Conservation (phyloP, 1,284 basidiomycete genomes). For the Athelia psychrophila region DNA sequence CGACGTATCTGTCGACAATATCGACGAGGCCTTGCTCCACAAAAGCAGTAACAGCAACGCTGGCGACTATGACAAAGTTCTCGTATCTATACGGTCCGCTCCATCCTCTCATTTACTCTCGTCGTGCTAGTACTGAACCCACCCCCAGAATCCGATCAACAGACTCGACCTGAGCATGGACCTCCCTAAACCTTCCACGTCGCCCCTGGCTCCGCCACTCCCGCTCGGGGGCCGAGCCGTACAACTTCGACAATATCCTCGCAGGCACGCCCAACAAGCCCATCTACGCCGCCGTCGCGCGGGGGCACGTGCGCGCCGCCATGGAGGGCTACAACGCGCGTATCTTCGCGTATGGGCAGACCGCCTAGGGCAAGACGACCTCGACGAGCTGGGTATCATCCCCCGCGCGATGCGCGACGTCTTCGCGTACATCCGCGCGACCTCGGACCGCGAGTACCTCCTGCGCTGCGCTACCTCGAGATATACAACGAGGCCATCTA, state of each 20-base stretch:
- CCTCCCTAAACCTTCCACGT: conserved; percentile 41
- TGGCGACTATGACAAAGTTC: conserved; percentile 63
- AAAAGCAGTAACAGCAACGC: conserved; percentile 50
- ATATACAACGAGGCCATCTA: conserved; percentile 96
- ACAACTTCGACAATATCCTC: conserved; percentile 76
- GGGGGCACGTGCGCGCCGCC: too few species aligned
- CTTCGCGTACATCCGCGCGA: conserved; percentile 71
- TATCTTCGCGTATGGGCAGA: background rate
- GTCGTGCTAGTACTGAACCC: conserved; percentile 2
- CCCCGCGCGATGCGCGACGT: conserved; percentile 88
- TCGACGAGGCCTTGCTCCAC: conserved; percentile 48
- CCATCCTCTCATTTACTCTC: background rate
- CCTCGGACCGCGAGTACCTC: conserved; percentile 84
- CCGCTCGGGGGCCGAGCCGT: conserved; percentile 40
- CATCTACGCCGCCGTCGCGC: conserved; percentile 82
- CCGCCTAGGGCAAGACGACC: conserved; percentile 29
- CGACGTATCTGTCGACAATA: conserved; percentile 48
- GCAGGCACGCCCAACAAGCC: conserved; percentile 83
- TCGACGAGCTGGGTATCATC: conserved; percentile 90
- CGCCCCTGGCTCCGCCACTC: conserved; percentile 40
- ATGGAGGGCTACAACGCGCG: background rate
- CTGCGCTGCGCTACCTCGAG: conserved; percentile 92
- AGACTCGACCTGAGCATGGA: conserved; percentile 54
- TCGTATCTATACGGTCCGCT: conserved; percentile 80
- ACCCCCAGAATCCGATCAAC: conserved; percentile 65